phyloP scores from a whole-genome alignment of 768 basidiomycete species.

The Amanita pseudoporphyria region DNA sequence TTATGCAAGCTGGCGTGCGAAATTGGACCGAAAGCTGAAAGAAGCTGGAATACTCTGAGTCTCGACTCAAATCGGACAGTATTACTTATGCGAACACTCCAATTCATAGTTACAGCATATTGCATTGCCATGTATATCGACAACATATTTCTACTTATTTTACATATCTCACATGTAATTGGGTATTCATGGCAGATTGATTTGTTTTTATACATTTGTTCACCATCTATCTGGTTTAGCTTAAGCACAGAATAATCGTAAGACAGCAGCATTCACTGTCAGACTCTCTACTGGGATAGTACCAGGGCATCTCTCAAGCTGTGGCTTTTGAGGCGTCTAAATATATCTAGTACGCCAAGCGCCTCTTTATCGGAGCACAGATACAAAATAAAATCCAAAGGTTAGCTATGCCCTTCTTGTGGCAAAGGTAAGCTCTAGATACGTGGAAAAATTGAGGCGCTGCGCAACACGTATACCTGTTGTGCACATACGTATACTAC shows the following conservation, averaged over 20 bases:
- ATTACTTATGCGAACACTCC: not conserved
- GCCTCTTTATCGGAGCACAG: not conserved
- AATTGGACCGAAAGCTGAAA: slow-evolving; percentile 39
- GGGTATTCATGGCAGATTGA: not conserved
- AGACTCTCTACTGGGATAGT: not conserved
- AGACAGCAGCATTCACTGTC: too few species aligned
- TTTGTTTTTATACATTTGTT: not conserved
- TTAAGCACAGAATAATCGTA: not conserved
- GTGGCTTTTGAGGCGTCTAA: too few species aligned
- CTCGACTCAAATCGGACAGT: slow-evolving; percentile 6
- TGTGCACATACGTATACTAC: slow-evolving; percentile 8
- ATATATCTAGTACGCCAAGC: not conserved
- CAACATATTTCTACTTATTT: not conserved
- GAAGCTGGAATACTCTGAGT: slow-evolving; percentile 26
- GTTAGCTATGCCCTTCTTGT: not conserved
- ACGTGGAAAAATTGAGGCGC: too few species aligned
- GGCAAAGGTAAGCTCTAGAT: not conserved
- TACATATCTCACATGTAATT: not conserved
- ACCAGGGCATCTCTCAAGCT: too few species aligned
- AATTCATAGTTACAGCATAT: slow-evolving; percentile 1
- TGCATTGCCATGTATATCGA: not conserved
- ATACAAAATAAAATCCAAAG: not conserved
- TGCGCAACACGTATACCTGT: too few species aligned
- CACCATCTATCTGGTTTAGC: slow-evolving; percentile 1
- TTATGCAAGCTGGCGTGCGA: slow-evolving; percentile 56